These are phyloP conservation scores for Leccinum huronense DNA, from an alignment of 1,284 basidiomycete genomes.

Conservation along the genomic window DNA sequence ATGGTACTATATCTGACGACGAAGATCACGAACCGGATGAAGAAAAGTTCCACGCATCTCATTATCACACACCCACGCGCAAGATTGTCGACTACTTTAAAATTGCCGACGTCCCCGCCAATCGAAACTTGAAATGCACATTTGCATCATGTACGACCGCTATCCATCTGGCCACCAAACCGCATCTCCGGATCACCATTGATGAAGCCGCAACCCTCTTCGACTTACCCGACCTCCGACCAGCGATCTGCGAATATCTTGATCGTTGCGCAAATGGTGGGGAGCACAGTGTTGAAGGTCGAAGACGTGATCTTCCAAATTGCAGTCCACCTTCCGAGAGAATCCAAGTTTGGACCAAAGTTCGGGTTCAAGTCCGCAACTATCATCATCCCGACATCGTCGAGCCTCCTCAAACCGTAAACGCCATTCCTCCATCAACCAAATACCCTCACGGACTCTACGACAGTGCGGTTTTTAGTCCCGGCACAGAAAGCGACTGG, in stretches of 20 bases:
- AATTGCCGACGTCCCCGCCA: no score
- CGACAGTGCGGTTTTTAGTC: neutral
- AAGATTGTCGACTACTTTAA: no score
- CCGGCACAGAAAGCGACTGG: neutral
- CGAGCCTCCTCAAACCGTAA: neutral
- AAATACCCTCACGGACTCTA: neutral
- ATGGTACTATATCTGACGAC: no score
- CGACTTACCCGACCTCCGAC: neutral
- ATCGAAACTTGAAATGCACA: no score
- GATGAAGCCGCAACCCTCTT: neutral
- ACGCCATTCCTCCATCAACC: neutral
- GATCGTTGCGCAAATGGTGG: neutral
- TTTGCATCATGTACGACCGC: no score
- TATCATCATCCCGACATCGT: neutral
- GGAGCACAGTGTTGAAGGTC: neutral
- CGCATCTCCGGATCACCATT: neutral
- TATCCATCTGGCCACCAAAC: neutral
- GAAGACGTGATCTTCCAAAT: neutral
- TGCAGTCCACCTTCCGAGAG: neutral
- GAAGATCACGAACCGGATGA: no score
- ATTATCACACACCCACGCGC: no score
- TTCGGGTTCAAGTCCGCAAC: neutral
- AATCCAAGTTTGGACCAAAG: constrained; percentile 1
- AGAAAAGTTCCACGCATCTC: no score
- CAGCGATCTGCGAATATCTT: neutral